phyloP scores from a whole-genome alignment of 2,329 filamentous ascomycete genomes.

The Fusarium chaquense region DNA sequence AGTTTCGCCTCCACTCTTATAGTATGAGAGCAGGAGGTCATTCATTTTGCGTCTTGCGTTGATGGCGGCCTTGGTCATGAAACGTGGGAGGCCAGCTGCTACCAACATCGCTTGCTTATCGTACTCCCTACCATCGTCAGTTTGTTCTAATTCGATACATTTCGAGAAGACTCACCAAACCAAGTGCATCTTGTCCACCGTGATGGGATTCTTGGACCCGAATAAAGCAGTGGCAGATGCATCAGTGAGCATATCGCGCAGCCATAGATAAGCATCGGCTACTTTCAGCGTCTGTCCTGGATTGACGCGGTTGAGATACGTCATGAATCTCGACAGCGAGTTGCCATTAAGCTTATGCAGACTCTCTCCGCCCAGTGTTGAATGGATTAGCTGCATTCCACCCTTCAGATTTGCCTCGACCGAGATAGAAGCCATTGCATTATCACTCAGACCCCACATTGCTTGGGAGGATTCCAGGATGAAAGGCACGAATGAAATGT shows the following conservation, averaged over 20 bases:
- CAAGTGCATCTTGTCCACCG: constrained; percentile 48
- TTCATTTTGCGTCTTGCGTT: constrained; percentile 47
- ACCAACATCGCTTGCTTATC: constrained; percentile 14
- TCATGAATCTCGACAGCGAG: not conserved
- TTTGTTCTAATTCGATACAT: rapidly evolving
- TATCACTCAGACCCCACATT: constrained; percentile 26
- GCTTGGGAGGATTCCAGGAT: constrained; percentile 48
- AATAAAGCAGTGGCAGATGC: constrained; percentile 56
- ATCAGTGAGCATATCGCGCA: constrained; percentile 53
- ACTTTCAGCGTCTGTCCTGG: constrained; percentile 16
- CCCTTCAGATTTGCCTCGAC: not conserved
- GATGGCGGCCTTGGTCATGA: constrained; percentile 4
- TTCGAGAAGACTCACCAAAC: constrained; percentile 50
- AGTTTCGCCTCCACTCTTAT: constrained; percentile 43
- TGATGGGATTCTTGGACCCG: constrained; percentile 57
- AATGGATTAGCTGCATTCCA: constrained; percentile 17
- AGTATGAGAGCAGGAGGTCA: constrained; percentile 49
- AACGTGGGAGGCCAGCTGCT: constrained; percentile 1
- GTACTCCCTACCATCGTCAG: constrained; percentile 3
- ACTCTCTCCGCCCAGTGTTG: constrained; percentile 18
- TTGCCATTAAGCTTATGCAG: constrained; percentile 20
- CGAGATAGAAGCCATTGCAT: not conserved
- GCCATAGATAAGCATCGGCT: constrained; percentile 54
- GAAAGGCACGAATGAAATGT: constrained; percentile 58
- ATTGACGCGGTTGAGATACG: constrained; percentile 8